These are phyloP conservation scores for Leccinum obscurum DNA, from an alignment of 768 basidiomycete genomes.

Conservation along the genomic window DNA sequence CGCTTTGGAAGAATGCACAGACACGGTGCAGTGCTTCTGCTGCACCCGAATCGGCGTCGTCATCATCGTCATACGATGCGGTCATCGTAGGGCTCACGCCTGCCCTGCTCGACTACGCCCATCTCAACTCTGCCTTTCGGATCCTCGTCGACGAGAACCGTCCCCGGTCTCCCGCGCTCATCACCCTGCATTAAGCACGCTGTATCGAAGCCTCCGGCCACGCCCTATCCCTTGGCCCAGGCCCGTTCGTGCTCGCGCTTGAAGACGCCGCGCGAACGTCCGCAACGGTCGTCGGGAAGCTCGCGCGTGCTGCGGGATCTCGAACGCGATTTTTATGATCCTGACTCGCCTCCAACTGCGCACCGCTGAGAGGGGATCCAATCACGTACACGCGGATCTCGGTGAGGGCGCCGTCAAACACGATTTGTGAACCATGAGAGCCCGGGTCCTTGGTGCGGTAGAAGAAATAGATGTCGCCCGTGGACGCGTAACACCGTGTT, in stretches of 20 bases:
- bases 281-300: conserved; percentile 66
- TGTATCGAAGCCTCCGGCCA: conserved; percentile 51
- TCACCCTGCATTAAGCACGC: conserved; percentile 60
- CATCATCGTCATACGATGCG: conserved; percentile 42
- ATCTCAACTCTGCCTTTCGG: conserved; percentile 66
- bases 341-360: too few relatives aligned
- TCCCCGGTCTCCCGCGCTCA: conserved; percentile 33
- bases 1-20: conserved; percentile 43
- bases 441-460: conserved; percentile 4
- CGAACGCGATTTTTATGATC: conserved; percentile 14
- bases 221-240: conserved; percentile 62
- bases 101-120: conserved; percentile 47
- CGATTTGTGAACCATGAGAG: neutral
- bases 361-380: conserved; percentile 30
- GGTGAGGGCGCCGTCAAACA: conserved; percentile 56
- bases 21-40: neutral
- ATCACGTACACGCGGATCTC: conserved; percentile 66
- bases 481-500: conserved; percentile 7
- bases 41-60: neutral
- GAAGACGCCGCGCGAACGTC: conserved; percentile 50
- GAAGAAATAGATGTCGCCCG: conserved; percentile 13
- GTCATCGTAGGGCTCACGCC: conserved; percentile 72
- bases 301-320: conserved; percentile 49
- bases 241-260: conserved; percentile 66
- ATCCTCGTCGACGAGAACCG: conserved; percentile 49